These are phyloP conservation scores for Eucalyptus guilfoylei DNA, from an alignment of 345 rosid species.

Conservation along the genomic window DNA sequence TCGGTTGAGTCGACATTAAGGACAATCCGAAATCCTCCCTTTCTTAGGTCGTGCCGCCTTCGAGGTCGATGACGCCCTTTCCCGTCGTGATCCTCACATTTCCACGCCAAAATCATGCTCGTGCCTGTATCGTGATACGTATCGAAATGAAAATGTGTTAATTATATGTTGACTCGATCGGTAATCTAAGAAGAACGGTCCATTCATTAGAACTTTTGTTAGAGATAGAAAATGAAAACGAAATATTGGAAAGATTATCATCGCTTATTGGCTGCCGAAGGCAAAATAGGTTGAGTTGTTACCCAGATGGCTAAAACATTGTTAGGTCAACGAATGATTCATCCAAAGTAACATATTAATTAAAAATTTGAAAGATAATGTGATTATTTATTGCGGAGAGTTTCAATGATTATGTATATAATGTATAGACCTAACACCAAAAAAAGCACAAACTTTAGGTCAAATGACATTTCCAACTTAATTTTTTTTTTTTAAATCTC, in stretches of 20 bases:
- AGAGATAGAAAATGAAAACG: too few species aligned
- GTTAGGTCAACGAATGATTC: neutral
- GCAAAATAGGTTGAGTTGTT: neutral
- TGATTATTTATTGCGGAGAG: neutral
- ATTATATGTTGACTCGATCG: fast-evolving
- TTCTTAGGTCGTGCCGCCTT: neutral
- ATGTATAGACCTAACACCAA: neutral
- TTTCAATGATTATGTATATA: neutral
- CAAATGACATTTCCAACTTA: fast-evolving
- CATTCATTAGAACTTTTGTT: neutral
- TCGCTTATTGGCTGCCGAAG: neutral
- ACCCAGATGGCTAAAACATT: fast-evolving
- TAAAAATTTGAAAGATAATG: neutral
- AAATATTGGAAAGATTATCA: neutral
- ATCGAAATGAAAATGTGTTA: neutral
- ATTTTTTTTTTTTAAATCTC: too few species aligned
- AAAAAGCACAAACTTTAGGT: too few species aligned
- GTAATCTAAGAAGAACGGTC: fast-evolving
- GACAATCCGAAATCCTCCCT: neutral
- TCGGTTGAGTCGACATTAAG: neutral
- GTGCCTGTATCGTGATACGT: too few species aligned
- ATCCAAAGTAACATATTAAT: neutral
- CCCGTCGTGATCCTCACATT: neutral
- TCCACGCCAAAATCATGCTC: neutral
- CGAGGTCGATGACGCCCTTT: neutral